Conservation (phyloP, 352 stramenopile species). For the Pelagophyceae sp. region DNA sequence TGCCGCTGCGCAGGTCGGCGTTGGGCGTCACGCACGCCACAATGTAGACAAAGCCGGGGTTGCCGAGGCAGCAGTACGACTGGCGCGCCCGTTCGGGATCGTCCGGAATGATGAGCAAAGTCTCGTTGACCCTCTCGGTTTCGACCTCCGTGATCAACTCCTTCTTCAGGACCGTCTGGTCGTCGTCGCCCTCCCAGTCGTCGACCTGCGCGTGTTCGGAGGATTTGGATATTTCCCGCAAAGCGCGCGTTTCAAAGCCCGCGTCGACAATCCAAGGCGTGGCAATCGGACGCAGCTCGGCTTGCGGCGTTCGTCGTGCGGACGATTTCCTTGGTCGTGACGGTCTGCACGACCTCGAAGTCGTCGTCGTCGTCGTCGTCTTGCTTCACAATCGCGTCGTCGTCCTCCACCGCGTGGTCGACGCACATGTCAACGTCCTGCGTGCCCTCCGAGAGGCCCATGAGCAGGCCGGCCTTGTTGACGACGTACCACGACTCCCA, state of each 20-base stretch:
- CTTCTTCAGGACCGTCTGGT: neutral
- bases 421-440: neutral
- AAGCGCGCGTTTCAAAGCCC: too few relatives aligned
- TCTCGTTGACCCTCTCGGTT: neutral
- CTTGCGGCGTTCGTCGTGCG: neutral
- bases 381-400: neutral
- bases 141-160: neutral
- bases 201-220: neutral
- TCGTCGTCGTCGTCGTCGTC: neutral
- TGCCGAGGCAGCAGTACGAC: neutral
- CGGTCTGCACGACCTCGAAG: neutral
- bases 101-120: neutral
- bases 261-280: too few relatives aligned
- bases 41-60: neutral
- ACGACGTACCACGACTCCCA: neutral
- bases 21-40: slow-evolving; percentile 5
- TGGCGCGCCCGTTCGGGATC: too few relatives aligned
- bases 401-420: neutral
- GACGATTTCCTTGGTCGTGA: neutral
- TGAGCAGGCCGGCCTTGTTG: neutral
- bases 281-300: neutral
- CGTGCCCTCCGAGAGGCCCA: neutral
- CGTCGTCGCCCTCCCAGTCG: neutral
- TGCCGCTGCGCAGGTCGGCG: neutral
- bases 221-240: too few relatives aligned